Base-by-base conservation (phyloP, 2,329 filamentous ascomycete genomes). In the Xylaria polymorpha region DNA sequence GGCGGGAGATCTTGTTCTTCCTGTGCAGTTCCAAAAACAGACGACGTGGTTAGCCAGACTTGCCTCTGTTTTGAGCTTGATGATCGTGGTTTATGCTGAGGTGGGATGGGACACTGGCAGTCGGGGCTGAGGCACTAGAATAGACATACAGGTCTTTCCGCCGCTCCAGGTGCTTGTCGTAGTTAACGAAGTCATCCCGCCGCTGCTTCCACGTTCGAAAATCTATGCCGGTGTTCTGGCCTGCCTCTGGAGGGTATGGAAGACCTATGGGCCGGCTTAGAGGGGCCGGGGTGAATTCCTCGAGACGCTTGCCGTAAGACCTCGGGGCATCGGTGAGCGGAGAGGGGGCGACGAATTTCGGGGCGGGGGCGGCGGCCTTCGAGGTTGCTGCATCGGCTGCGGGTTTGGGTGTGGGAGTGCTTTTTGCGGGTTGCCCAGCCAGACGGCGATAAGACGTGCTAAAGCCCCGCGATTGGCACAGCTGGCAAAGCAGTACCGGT, bases 181-280 rank as follows among this genome's bases (percentile, higher is more conserved):
- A 94, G 81, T 96, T 85, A 72, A 93, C 89, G 78, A 97, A 94
- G 78, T 97, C 94, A 72, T 93, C 89, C 48, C 90, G 87, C 59
- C 89, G 88, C 81, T 97, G 85, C 70, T 84, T 84, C 71, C 92
- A 79, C 0, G 90, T 86, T 48, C 94, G 89, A 20, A 74, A 77
- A 75, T 97, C 93, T 70, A 92, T 80, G 62, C 94, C 94, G 1
- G 90, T 91, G 81, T 98, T 98, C 79, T 98, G 90, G 68, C 94
- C 94, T 14, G 88, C 82, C 67, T 85, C 82, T 0, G 96, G 96
- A 1, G 94, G 92, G 44, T 88, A 82, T 12, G 86, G 85, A 81
- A 97, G 89, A 71, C 96, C 96, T 73, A 99, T 95, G 15, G 96
- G 95, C 44, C 93, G 89, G 46, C 85, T 81, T 50, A 92, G 81